Conservation (phyloP, 768 basidiomycete genomes). For the Coprinopsis sp. region DNA sequence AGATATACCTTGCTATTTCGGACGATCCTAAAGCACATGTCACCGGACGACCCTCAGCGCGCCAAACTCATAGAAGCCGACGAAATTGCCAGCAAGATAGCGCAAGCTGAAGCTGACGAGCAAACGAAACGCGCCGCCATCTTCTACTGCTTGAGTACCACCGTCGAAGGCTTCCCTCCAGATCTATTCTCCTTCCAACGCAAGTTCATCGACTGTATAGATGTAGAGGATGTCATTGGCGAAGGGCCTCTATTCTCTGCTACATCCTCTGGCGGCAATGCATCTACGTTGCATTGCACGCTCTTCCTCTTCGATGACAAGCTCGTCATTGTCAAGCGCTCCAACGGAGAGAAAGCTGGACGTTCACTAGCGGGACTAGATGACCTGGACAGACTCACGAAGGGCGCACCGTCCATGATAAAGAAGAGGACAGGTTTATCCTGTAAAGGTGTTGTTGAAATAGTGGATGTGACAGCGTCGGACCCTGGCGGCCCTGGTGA, state of each 20-base stretch:
- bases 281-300: constrained; percentile 69
- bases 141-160: constrained; percentile 78
- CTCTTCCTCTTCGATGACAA: constrained; percentile 95
- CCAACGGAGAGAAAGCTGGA: constrained; percentile 72
- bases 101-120: constrained; percentile 86
- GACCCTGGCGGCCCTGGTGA: constrained; percentile 84
- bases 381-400: constrained; percentile 69
- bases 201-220: constrained; percentile 86
- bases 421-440: constrained; percentile 79
- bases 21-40: constrained; percentile 89
- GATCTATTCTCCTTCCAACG: constrained; percentile 86
- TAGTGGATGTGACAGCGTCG: constrained; percentile 78
- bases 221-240: constrained; percentile 76
- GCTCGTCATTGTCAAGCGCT: constrained; percentile 86
- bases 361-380: constrained; percentile 71
- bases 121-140: constrained; percentile 86
- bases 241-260: constrained; percentile 46
- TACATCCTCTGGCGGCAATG: constrained; percentile 35
- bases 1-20: constrained; percentile 91
- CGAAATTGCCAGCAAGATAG: constrained; percentile 86
- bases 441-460: constrained; percentile 80
- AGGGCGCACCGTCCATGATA: constrained; percentile 55
- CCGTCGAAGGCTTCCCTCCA: constrained; percentile 89
- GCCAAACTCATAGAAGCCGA: constrained; percentile 78
- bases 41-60: constrained; percentile 70